Conservation (phyloP, 192 early-diverging fungal species). For the Neocallimastix lanati region DNA sequence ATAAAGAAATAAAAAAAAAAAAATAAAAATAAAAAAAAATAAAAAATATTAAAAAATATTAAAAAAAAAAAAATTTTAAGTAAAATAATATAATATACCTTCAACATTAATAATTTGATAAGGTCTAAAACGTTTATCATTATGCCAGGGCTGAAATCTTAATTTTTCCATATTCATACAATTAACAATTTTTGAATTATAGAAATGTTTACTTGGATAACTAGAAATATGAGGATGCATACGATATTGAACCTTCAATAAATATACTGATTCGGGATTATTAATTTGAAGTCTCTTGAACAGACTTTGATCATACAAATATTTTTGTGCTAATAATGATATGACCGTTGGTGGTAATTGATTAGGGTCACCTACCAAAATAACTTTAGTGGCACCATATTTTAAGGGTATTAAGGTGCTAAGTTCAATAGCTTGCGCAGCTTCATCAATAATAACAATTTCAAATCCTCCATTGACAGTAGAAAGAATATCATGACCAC, state of each 20-base stretch:
- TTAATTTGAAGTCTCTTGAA: constrained; percentile 70
- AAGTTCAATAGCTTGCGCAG: constrained; percentile 80
- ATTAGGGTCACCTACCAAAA: constrained; percentile 86
- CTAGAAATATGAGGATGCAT: constrained; percentile 84
- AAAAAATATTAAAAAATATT: no score
- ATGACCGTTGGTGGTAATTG: constrained; percentile 86
- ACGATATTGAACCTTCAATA: constrained; percentile 88
- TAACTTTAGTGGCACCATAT: constrained; percentile 56
- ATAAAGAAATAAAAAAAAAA: no score
- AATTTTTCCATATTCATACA: constrained; percentile 43
- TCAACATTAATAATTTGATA: constrained; percentile 60
- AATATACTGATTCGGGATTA: constrained; percentile 39
- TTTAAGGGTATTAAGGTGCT: constrained; percentile 76
- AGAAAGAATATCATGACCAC: constrained; percentile 66
- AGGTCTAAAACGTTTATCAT: constrained; percentile 35
- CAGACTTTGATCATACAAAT: constrained; percentile 69
- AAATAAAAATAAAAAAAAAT: no score
- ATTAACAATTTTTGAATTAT: constrained; percentile 53
- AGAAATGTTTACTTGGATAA: constrained; percentile 67
- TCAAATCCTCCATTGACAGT: constrained; percentile 35
- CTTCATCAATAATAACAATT: constrained; percentile 88
- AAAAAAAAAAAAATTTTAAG: not conserved
- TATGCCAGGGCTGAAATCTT: constrained; percentile 59
- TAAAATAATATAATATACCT: constrained; percentile 13
- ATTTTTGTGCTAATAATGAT: constrained; percentile 43